Evolutionary conservation across 331 rosid genomes (phyloP).

Genomic region (Quercus tomentella): DNA sequence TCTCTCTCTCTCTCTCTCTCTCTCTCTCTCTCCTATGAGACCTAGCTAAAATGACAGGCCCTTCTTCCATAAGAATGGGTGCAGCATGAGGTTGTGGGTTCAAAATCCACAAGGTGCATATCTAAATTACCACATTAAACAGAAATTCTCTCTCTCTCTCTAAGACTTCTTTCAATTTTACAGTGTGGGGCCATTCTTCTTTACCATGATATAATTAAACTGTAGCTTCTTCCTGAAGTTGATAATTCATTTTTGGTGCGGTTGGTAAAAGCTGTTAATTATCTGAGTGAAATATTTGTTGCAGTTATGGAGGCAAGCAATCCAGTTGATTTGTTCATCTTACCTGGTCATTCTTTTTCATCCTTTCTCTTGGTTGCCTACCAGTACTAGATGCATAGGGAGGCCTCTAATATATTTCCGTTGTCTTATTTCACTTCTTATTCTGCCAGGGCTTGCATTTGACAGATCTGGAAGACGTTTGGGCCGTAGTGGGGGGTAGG

Average conservation of each 20-base stretch:
- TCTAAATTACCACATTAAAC: too few relatives aligned
- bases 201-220: too few relatives aligned
- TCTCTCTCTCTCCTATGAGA: too few relatives aligned
- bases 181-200: too few relatives aligned
- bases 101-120: too few relatives aligned
- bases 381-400: neutral
- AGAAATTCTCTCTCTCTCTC: too few relatives aligned
- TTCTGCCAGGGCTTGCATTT: constrained; percentile 72
- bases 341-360: constrained; percentile 59
- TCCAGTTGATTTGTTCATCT: constrained; percentile 79
- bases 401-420: neutral
- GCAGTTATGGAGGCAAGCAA: constrained; percentile 89
- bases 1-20: too few relatives aligned
- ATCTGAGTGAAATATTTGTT: constrained; percentile 30
- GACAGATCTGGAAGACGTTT: constrained; percentile 88
- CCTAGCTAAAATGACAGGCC: too few relatives aligned
- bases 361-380: neutral
- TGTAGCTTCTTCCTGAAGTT: too few relatives aligned
- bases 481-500: constrained; percentile 59
- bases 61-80: too few relatives aligned
- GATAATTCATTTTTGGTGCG: neutral
- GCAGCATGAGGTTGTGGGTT: too few relatives aligned
- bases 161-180: too few relatives aligned
- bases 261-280: neutral
- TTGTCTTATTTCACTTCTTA: constrained; percentile 15